Evolutionary conservation across 768 basidiomycete species (phyloP), one percentile per base, ranked within the genome.

Genomic region (Xerocomellus amylosporus): DNA sequence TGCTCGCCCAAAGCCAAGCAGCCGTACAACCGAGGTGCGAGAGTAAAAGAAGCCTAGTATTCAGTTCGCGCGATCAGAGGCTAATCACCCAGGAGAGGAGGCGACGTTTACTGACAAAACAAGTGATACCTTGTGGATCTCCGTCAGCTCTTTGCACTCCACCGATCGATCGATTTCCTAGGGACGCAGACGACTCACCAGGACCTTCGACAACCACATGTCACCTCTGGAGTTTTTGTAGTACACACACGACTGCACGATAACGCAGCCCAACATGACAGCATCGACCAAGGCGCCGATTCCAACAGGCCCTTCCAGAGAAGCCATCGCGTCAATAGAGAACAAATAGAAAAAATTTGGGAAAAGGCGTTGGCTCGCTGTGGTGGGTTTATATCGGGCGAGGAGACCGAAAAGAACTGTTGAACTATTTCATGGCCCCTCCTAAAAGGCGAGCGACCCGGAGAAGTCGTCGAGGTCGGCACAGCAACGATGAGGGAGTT

Each of bases 231-330:
- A 43, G 38, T 60, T 67, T 15, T 55, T 60, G 65, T 54, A 67
- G 52, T 67, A 69, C 43, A 67, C 46, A 53, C 56, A 64, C 7
- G 60, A 62, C 49, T 67, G 66, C 36, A 69, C 53, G 34, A 69
- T 43, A 40, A 46, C 51, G 36, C 67, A 62, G 48, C 66, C 66
- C 2, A 69, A 50, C 51, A 67, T 43, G 44, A 62, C 33, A 17
- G 68, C 62, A 34, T 59, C 58, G 44, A 65, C 33, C 34, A 70
- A 50, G 10, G 58, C 48, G 31, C 65, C 62, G 28, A 67, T 24
- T 33, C 54, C 49, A 19, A 69, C 51, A 7, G 65, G 66, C 45
- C 68, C 66, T 49, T 58, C 64, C 56, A 67, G 63, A 62, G 60
- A 62, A 42, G 22, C 65, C 62, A 61, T 56, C 19, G 19, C 56